Conservation (phyloP, 441 rosid species). For the Erysimum cheiri region DNA sequence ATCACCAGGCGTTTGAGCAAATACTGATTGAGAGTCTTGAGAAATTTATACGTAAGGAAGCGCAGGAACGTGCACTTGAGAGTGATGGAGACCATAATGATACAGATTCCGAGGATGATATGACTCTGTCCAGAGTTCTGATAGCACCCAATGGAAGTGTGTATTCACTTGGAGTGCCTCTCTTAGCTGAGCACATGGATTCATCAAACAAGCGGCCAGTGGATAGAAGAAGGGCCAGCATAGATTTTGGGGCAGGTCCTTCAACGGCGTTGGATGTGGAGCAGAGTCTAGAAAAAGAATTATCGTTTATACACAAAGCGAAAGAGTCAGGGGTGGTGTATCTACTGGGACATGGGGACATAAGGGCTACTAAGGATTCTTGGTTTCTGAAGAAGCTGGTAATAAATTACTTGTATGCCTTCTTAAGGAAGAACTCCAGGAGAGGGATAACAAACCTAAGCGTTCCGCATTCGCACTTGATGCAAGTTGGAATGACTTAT, state of each 20-base stretch:
- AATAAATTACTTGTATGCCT: slow-evolving; percentile 93
- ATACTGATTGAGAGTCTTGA: slow-evolving; percentile 96
- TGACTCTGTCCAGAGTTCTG: slow-evolving; percentile 62
- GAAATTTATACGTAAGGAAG: slow-evolving; percentile 95
- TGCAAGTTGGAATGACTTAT: slow-evolving; percentile 99
- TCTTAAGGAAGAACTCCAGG: slow-evolving; percentile 92
- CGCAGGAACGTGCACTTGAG: slow-evolving; percentile 88
- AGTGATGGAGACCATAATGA: slow-evolving; percentile 82
- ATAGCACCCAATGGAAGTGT: slow-evolving; percentile 93
- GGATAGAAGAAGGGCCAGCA: slow-evolving; percentile 44
- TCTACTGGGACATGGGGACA: slow-evolving; percentile 98
- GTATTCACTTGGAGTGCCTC: slow-evolving; percentile 84
- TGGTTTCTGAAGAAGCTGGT: slow-evolving; percentile 95
- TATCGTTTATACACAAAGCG: slow-evolving; percentile 90
- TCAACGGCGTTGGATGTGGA: slow-evolving; percentile 58
- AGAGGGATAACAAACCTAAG: slow-evolving; percentile 92
- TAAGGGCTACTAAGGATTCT: slow-evolving; percentile 92
- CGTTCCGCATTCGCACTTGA: slow-evolving; percentile 90
- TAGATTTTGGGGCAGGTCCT: slow-evolving; percentile 63
- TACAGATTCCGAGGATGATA: slow-evolving; percentile 69
- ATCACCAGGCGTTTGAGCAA: slow-evolving; percentile 92
- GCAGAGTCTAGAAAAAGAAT: slow-evolving; percentile 87
- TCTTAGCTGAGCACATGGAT: slow-evolving; percentile 67
- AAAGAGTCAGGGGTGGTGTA: slow-evolving; percentile 97
- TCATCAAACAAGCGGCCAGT: slow-evolving; percentile 39